Evolutionary conservation across 495 filamentous ascomycete species (phyloP).

Genomic region (Xylaria intraflava): DNA sequence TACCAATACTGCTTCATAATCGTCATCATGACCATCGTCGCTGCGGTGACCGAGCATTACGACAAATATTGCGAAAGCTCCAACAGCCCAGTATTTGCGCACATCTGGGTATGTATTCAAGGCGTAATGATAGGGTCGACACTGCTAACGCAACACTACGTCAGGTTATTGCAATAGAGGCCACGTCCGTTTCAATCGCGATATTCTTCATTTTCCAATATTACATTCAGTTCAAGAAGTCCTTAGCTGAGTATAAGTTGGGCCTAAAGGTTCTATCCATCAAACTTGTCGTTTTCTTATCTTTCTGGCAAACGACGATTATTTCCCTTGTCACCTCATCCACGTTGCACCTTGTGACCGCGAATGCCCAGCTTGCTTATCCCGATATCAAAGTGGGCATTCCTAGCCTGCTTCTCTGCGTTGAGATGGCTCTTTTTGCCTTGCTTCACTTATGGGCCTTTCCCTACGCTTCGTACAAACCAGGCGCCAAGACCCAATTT

Average conservation of each 20-base stretch:
- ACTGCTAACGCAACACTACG: conserved; percentile 1
- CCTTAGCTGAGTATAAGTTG: conserved; percentile 63
- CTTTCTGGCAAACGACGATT: conserved; percentile 79
- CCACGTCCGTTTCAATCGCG: conserved; percentile 68
- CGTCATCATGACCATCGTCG: conserved; percentile 74
- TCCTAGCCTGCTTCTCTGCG: conserved; percentile 68
- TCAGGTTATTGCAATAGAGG: conserved; percentile 63
- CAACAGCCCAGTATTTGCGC: conserved; percentile 67
- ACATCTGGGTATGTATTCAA: conserved; percentile 64
- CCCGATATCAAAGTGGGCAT: conserved; percentile 78
- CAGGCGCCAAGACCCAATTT: conserved; percentile 29
- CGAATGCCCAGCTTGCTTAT: conserved; percentile 54
- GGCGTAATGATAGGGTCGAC: background rate
- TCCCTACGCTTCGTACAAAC: conserved; percentile 61
- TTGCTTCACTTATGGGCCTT: conserved; percentile 81
- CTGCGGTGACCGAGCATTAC: conserved; percentile 63
- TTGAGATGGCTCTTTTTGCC: conserved; percentile 83
- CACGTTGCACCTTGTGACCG: conserved; percentile 51
- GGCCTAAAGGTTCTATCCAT: conserved; percentile 83
- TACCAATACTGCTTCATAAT: conserved; percentile 90
- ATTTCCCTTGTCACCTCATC: conserved; percentile 62
- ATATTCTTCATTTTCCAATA: conserved; percentile 94
- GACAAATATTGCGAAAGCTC: conserved; percentile 73
- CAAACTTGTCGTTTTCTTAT: conserved; percentile 91
- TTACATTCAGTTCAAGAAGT: conserved; percentile 65